Evolutionary conservation across 495 filamentous ascomycete genomes (phyloP).

Genomic region (Penicillium parvum): DNA sequence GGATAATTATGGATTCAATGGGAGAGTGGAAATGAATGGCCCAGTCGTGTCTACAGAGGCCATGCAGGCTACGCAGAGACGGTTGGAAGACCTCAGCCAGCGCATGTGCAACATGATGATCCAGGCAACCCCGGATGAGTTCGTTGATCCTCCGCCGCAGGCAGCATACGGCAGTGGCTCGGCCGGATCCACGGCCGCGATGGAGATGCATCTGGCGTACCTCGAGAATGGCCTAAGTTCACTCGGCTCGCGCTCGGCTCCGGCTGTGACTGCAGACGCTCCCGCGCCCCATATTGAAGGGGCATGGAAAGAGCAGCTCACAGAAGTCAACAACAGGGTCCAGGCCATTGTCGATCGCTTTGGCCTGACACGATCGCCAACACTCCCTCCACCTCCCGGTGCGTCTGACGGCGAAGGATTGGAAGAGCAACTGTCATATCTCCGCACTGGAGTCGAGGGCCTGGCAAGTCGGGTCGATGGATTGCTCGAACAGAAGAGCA

Average conservation of each 20-base stretch:
- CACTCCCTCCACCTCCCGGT: slow-evolving; percentile 45
- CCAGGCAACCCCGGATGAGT: slow-evolving; percentile 49
- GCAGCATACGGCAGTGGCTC: slow-evolving; percentile 14
- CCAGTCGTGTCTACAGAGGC: slow-evolving; percentile 23
- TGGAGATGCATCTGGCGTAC: slow-evolving; percentile 49
- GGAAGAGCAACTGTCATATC: slow-evolving; percentile 51
- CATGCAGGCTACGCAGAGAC: slow-evolving; percentile 59
- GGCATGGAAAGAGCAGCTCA: slow-evolving; percentile 40
- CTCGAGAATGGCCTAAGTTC: slow-evolving; percentile 43
- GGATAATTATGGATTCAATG: slow-evolving; percentile 46
- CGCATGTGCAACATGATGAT: slow-evolving; percentile 64
- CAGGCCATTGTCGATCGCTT: slow-evolving; percentile 46
- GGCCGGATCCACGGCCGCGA: slow-evolving; percentile 23
- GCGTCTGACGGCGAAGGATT: slow-evolving; percentile 38
- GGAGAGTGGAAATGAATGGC: slow-evolving; percentile 16
- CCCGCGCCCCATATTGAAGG: slow-evolving; percentile 23
- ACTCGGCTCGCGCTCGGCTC: slow-evolving; percentile 21
- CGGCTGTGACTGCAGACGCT: neutral
- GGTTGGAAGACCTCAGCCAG: slow-evolving; percentile 67
- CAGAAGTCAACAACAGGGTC: slow-evolving; percentile 50
- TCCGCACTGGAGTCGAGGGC: slow-evolving; percentile 66
- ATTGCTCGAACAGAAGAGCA: slow-evolving; percentile 79
- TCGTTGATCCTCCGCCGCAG: slow-evolving; percentile 32
- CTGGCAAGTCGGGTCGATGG: slow-evolving; percentile 53
- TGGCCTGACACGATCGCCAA: slow-evolving; percentile 39